Base-by-base conservation (phyloP, 345 rosid species). In the Geranium brycei region DNA sequence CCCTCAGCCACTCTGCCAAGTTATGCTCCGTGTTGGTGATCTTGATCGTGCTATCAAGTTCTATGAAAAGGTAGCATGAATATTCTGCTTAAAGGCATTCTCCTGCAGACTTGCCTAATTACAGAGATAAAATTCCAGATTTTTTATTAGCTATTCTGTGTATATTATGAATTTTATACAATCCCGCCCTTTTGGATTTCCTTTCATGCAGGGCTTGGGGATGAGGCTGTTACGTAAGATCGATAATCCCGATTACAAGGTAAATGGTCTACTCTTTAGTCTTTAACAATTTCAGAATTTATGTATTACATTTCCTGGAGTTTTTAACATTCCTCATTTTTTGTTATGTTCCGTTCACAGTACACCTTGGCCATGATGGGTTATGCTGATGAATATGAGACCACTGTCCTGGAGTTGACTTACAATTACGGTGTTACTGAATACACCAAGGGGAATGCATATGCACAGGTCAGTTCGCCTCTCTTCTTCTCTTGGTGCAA, bases 21-120 rank as follows among this genome's bases (percentile, higher is more conserved):
- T 93, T 16, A 93, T 90, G 96, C 91, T 93, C 66, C 96, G 97
- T 66, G 91, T 83, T 40, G 96, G 99, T 66, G 95, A 93, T 71
- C 76, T 90, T 19, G 90, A 82, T 30, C 87, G 95, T 6, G 71
- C 97, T 55, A 82, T 87, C 79, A 83, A 88, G 70, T 90, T 93
- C 73, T 90, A 93, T 71, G 99, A 90, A 72, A 93, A 88, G 90
- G 99, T 90, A 78, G 10, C 57, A 55, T 53, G 1, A 47, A 47
- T 19, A 59, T 16, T 59, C 8, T 30, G 7, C 31, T 59, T 3
- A 5, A 59, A 19, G 31, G 16, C 28, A 58, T 12, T 15, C 31
- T 59, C 30, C 8, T 1, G 13, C 12, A 19, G 31, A 2, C 12
- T 19, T 7, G 10, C 3, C 12, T 10, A 31, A 59, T 23, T 23